Conservation (phyloP, 2,329 filamentous ascomycete genomes). For the Hymenoscyphus salicellus region DNA sequence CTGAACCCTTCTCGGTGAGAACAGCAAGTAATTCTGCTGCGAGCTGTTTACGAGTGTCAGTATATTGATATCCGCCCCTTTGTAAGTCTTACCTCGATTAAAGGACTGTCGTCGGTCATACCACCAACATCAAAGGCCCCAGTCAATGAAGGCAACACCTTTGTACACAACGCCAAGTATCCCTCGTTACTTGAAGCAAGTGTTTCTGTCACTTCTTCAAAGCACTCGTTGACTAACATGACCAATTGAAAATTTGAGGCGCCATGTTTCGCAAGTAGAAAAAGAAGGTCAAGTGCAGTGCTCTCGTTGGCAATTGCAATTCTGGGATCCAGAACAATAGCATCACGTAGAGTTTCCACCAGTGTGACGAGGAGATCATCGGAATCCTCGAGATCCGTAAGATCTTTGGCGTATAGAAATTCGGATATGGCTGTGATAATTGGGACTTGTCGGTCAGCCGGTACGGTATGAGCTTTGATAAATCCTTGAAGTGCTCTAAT, state of each 20-base stretch:
- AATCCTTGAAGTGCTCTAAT: slow-evolving; percentile 79
- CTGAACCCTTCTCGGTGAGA: slow-evolving; percentile 76
- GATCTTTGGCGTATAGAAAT: slow-evolving; percentile 77
- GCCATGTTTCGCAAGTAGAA: slow-evolving; percentile 83
- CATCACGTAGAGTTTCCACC: slow-evolving; percentile 78
- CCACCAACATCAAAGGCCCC: slow-evolving; percentile 86
- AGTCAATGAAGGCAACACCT: slow-evolving; percentile 82
- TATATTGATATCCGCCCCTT: not conserved
- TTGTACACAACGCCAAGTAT: slow-evolving; percentile 76
- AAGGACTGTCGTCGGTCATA: slow-evolving; percentile 77
- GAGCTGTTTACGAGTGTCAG: slow-evolving; percentile 47
- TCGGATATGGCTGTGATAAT: slow-evolving; percentile 61
- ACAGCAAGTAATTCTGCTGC: slow-evolving; percentile 81
- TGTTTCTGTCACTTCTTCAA: slow-evolving; percentile 77
- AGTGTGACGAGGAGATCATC: slow-evolving; percentile 91
- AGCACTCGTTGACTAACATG: slow-evolving; percentile 82
- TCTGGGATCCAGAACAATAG: slow-evolving; percentile 74
- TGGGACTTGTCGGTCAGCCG: slow-evolving; percentile 55
- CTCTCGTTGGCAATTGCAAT: slow-evolving; percentile 71
- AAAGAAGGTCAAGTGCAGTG: slow-evolving; percentile 77
- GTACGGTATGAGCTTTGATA: slow-evolving; percentile 50
- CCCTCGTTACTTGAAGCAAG: slow-evolving; percentile 65
- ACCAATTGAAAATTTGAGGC: slow-evolving; percentile 89
- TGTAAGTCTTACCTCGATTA: slow-evolving; percentile 63
- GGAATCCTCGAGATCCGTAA: slow-evolving; percentile 78